Conservation (phyloP, 352 stramenopile species). For the Phytopythium vexans region DNA sequence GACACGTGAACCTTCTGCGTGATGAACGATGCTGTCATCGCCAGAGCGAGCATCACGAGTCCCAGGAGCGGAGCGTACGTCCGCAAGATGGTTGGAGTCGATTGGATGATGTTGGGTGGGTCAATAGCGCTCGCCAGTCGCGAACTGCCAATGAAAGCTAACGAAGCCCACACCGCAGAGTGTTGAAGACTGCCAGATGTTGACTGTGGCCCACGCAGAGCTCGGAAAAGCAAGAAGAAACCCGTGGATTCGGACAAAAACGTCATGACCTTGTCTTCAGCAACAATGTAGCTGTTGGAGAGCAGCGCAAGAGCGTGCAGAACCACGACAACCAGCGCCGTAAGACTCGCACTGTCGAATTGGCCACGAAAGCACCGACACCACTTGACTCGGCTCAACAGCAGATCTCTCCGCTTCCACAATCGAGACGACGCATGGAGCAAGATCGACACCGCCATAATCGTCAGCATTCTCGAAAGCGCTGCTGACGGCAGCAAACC, state of each 20-base stretch:
- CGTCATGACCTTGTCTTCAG: conserved; percentile 62
- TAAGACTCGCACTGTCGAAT: conserved; percentile 4
- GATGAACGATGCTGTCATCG: conserved; percentile 7
- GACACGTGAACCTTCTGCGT: not conserved
- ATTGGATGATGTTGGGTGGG: conserved; percentile 72
- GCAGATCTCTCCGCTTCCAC: not conserved
- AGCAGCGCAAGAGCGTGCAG: conserved; percentile 63
- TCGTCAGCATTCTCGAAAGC: conserved; percentile 20
- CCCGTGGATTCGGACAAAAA: conserved; percentile 61
- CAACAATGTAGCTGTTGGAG: conserved; percentile 88
- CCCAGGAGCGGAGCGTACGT: conserved; percentile 35
- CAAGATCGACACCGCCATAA: not conserved
- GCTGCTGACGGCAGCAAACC: conserved; percentile 17
- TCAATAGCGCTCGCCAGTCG: conserved; percentile 43
- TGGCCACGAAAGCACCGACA: not conserved
- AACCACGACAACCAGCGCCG: conserved; percentile 42
- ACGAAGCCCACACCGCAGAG: conserved; percentile 13
- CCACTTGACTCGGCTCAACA: not conserved
- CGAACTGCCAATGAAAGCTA: conserved; percentile 40
- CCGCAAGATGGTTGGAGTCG: conserved; percentile 21
- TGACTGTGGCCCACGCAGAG: conserved; percentile 11
- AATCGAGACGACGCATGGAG: not conserved
- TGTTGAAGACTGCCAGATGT: not conserved
- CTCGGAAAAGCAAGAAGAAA: conserved; percentile 34
- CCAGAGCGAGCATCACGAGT: conserved; percentile 16